phyloP scores from a whole-genome alignment of 495 filamentous ascomycete species.

The Talaromyces stipitatus region DNA sequence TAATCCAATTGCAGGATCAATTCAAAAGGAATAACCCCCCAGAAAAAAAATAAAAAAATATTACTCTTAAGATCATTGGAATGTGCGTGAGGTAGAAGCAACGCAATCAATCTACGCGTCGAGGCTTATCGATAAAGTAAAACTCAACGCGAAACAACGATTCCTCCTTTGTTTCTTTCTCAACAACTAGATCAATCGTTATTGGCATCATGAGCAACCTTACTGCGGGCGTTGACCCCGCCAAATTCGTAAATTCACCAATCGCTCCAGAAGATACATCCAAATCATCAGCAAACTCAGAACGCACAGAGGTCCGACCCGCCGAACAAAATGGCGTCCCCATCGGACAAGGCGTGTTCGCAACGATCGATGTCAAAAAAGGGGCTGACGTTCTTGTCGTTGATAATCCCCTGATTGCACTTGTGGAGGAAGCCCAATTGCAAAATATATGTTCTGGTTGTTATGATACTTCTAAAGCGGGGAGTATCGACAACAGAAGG shows the following conservation, averaged over 20 bases:
- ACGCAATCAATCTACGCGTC: not conserved
- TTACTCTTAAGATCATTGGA: too few species aligned
- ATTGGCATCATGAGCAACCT: not conserved
- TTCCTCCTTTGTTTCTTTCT: not conserved
- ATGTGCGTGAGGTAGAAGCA: too few species aligned
- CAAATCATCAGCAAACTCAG: not conserved
- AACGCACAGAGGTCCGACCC: not conserved
- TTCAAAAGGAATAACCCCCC: too few species aligned
- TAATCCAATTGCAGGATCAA: too few species aligned
- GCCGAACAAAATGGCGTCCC: not conserved
- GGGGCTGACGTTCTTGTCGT: constrained; percentile 32
- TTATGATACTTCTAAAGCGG: constrained; percentile 24
- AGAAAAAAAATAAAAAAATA: too few species aligned
- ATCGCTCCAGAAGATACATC: too few species aligned
- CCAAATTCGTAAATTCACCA: too few species aligned
- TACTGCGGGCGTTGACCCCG: too few species aligned
- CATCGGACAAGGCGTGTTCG: constrained; percentile 21
- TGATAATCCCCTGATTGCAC: constrained; percentile 31
- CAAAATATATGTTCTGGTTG: constrained; percentile 39
- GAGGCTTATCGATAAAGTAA: not conserved
- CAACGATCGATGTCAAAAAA: constrained; percentile 23
- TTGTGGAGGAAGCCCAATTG: constrained; percentile 33
- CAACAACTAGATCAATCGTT: not conserved
- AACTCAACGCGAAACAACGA: not conserved
- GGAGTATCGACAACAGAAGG: constrained; percentile 7